A percentile compares a stretch with the other conserved stretches of the same genome.
These are phyloP conservation scores for Raphanus raphanistrum DNA, from an alignment of 345 rosid species.

Conservation along the genomic window DNA sequence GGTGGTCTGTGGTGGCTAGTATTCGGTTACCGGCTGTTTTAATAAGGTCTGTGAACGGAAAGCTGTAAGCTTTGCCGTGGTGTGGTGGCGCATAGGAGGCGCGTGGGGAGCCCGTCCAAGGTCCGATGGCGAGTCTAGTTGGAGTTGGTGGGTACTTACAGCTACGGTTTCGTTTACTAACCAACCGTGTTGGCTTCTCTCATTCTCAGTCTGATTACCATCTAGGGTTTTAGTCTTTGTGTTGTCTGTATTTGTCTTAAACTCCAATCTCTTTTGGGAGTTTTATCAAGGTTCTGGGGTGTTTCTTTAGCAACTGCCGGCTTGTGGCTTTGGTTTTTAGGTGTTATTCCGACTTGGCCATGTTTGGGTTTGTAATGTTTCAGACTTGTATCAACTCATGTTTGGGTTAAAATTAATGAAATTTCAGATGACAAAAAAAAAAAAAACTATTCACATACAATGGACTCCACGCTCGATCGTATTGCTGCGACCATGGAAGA, in stretches of 20 bases:
- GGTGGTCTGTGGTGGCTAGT: not conserved
- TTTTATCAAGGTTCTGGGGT: no score
- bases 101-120: not conserved
- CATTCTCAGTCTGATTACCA: not conserved
- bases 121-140: not conserved
- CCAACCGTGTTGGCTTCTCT: not conserved
- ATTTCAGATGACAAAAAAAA: no score
- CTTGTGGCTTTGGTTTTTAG: no score
- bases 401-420: no score
- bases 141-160: not conserved
- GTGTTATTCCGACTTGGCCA: no score
- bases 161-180: not conserved
- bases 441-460: no score
- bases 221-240: not conserved
- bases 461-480: conserved; percentile 3
- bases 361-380: no score
- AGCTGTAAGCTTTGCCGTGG: not conserved
- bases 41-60: not conserved
- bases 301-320: not conserved
- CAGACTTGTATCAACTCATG: no score
- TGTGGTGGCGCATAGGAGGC: not conserved
- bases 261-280: no score
- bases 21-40: not conserved
- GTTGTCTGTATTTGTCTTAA: not conserved
- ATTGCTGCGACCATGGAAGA: conserved; percentile 18